Conservation (phyloP, 2,329 filamentous ascomycete species). For the Diaporthe batatas region DNA sequence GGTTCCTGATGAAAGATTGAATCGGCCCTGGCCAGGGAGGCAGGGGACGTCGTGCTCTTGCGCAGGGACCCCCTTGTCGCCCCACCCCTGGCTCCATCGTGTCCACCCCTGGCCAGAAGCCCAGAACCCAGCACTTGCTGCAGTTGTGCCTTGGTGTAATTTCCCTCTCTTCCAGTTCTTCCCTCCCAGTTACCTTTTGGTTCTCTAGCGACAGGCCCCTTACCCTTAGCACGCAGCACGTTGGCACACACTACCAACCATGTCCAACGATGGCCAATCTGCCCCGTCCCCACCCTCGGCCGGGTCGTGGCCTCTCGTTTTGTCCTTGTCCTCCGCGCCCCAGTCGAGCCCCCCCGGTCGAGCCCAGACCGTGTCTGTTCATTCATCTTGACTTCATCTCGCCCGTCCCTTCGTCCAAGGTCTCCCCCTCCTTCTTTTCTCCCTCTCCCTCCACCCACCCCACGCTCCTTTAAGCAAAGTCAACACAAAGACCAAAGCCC, state of each 20-base stretch:
- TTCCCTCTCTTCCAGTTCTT: not conserved
- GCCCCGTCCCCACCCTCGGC: constrained; percentile 18
- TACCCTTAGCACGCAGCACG: not conserved
- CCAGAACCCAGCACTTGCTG: not conserved
- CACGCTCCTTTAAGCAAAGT: constrained; percentile 33
- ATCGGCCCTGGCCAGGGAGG: not conserved
- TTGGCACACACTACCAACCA: not conserved
- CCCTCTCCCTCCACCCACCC: constrained; percentile 20
- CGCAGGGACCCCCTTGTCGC: not conserved
- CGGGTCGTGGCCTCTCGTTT: constrained; percentile 13
- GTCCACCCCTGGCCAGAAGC: constrained; percentile 16
- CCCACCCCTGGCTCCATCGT: not conserved
- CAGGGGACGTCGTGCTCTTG: not conserved
- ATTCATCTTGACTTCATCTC: constrained; percentile 31
- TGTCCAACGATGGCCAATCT: constrained; percentile 18
- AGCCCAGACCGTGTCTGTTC: constrained; percentile 1
- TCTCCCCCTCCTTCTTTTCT: not conserved
- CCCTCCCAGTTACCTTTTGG: not conserved
- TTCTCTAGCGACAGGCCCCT: not conserved
- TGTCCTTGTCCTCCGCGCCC: constrained; percentile 8
- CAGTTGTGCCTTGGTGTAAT: constrained; percentile 33
- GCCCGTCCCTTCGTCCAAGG: constrained; percentile 31
- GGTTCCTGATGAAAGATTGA: constrained; percentile 28
- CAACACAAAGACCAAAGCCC: constrained; percentile 21
- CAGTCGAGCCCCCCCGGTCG: no score